Evolutionary conservation across 495 filamentous ascomycete genomes (phyloP).

Genomic region (Annulohypoxylon moriforme): DNA sequence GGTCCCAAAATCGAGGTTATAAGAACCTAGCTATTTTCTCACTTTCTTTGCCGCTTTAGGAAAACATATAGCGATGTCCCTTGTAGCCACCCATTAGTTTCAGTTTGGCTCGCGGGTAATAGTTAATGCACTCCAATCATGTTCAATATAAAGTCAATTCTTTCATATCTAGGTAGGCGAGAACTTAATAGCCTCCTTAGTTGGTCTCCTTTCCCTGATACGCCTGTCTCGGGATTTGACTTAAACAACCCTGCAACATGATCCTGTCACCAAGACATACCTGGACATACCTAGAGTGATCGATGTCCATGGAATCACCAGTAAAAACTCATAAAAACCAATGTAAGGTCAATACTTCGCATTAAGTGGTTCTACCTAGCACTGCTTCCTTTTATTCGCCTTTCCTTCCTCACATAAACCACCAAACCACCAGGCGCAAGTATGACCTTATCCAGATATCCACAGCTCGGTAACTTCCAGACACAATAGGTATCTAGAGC

Average conservation of each 20-base stretch:
- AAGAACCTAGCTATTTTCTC: constrained; percentile 15
- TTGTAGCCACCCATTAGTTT: not conserved
- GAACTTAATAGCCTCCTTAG: not conserved
- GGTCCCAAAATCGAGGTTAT: not conserved
- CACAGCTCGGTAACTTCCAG: not conserved
- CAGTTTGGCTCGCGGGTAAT: not conserved
- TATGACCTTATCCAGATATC: not conserved
- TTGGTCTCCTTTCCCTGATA: not conserved
- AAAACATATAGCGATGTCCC: not conserved
- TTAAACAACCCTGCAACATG: too few relatives aligned
- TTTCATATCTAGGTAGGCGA: not conserved
- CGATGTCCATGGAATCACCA: not conserved
- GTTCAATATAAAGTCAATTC: not conserved
- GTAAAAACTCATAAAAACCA: not conserved
- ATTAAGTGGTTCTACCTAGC: constrained; percentile 14
- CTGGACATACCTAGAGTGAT: too few relatives aligned
- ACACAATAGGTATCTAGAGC: not conserved
- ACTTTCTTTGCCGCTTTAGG: constrained; percentile 19
- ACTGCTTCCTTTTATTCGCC: not conserved
- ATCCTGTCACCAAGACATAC: too few relatives aligned
- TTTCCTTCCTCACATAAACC: not conserved
- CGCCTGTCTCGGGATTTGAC: not conserved
- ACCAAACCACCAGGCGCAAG: constrained; percentile 1
- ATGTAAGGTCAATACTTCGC: not conserved
- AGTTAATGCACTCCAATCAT: not conserved